Evolutionary conservation across 257 asterid genomes (phyloP), one percentile per base, ranked within the genome.

Genomic region (Ajuga chamaepitys): DNA sequence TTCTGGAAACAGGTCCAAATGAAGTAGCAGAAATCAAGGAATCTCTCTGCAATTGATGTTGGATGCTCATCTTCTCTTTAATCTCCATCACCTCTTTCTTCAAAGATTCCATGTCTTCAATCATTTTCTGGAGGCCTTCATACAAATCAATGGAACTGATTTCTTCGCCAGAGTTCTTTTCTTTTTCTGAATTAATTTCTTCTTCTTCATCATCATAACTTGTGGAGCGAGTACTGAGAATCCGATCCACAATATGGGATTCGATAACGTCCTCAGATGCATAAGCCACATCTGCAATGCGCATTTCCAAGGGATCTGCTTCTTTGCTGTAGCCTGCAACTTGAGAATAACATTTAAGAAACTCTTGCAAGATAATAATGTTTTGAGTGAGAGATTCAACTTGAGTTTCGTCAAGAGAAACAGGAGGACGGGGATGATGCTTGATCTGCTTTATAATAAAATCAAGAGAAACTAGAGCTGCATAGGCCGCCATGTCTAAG

Each of bases 261-360:
- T n/a, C n/a, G n/a, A 68, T 58, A 3, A 47, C 25, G 24, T 68
- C 73, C 21, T 57, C 59, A 3, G 59, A 58, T 1, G 50, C 73
- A 21, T 45, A 34, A 14, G 68, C 75, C 20, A 50, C 75, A 25
- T 40, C 58, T 0, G 70, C 58, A 0, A 70, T 70, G 3, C 50
- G 57, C 2, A 16, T 20, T 64, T 52, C 45, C 75, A 61, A 21
- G 1, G 25, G 26, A 21, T 51, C 54, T 9, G 59, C 38, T 40
- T 51, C 56, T 2, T 26, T 10, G 47, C 3, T 40, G 44, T 17
- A 10, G 13, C 40, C 26, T 8, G 9, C 47, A 46, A 24, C 10
- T 16, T 17, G 55, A 14, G 57, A 21, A 9, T 62, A 17, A 28
- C 7, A 10, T n/a, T 62, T 64, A 5, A 62, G 41, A 62, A 50